phyloP scores from a whole-genome alignment of 1,284 basidiomycete genomes.

The Mycena citricolor region DNA sequence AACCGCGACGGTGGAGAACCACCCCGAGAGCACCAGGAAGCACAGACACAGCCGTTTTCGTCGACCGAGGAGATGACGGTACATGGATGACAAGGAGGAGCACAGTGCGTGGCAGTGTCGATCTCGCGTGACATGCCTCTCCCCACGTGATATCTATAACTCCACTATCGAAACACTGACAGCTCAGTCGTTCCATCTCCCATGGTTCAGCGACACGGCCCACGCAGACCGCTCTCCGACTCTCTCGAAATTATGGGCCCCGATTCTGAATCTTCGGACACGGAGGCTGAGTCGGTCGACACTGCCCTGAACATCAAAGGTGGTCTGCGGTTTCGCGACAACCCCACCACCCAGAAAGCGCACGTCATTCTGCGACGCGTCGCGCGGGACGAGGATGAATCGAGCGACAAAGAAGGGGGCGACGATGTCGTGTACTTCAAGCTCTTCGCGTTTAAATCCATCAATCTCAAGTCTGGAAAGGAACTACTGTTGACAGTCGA shows the following conservation, averaged over 20 bases:
- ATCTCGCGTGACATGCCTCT: no score
- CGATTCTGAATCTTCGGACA: no score
- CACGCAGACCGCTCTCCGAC: no score
- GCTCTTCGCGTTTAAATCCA: slow-evolving; percentile 62
- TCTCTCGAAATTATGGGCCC: no score
- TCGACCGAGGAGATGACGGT: slow-evolving; percentile 19
- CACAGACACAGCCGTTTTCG: slow-evolving; percentile 16
- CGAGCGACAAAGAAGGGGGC: slow-evolving; percentile 39
- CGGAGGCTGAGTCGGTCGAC: no score
- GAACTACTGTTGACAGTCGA: slow-evolving; percentile 61
- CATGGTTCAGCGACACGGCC: no score
- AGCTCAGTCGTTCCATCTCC: no score
- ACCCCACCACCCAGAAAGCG: slow-evolving; percentile 57
- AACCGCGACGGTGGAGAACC: slow-evolving; percentile 1
- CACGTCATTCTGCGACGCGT: slow-evolving; percentile 61
- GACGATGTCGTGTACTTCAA: slow-evolving; percentile 49
- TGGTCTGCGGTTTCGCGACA: slow-evolving; percentile 52
- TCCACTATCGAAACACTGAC: no score
- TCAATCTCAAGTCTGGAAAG: slow-evolving; percentile 66
- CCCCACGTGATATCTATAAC: no score
- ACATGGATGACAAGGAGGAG: no score
- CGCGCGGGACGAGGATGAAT: slow-evolving; percentile 43
- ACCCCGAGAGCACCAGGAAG: slow-evolving; percentile 14
- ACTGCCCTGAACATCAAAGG: slow-evolving; percentile 57
- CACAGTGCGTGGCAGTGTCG: no score